These are phyloP conservation scores for Galerina sulciceps DNA, from an alignment of 768 basidiomycete genomes.

Conservation along the genomic window DNA sequence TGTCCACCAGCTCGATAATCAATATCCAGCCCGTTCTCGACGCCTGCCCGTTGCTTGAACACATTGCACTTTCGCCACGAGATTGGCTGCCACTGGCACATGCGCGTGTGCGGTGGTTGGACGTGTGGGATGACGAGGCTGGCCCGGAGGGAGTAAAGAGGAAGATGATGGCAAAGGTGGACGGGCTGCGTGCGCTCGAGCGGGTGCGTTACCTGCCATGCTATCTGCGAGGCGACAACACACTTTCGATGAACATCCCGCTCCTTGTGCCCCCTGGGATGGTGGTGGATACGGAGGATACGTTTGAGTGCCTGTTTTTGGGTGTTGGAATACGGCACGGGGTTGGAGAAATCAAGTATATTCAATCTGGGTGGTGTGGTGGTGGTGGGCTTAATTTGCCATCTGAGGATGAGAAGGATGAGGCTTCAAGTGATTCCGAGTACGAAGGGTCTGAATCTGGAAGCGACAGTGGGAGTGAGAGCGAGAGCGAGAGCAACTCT, in stretches of 20 bases:
- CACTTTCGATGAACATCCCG: background rate
- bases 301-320: too few species aligned
- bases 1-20: too few species aligned
- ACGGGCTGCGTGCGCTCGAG: constrained; percentile 2
- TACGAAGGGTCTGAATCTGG: too few species aligned
- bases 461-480: too few species aligned
- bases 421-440: too few species aligned
- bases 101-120: background rate
- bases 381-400: too few species aligned
- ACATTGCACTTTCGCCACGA: background rate
- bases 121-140: background rate
- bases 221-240: background rate
- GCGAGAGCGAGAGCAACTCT: too few species aligned
- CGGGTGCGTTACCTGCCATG: background rate
- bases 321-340: too few species aligned
- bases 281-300: background rate
- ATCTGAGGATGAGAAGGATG: too few species aligned
- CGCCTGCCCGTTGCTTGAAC: background rate
- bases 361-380: too few species aligned
- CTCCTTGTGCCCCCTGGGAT: background rate
- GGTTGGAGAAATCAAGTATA: too few species aligned
- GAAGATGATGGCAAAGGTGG: background rate
- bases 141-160: background rate
- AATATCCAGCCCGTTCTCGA: background rate
- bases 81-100: background rate